Evolutionary conservation across 768 basidiomycete species (phyloP), one percentile per base, ranked within the genome.

Genomic region (Artomyces pyxidatus): DNA sequence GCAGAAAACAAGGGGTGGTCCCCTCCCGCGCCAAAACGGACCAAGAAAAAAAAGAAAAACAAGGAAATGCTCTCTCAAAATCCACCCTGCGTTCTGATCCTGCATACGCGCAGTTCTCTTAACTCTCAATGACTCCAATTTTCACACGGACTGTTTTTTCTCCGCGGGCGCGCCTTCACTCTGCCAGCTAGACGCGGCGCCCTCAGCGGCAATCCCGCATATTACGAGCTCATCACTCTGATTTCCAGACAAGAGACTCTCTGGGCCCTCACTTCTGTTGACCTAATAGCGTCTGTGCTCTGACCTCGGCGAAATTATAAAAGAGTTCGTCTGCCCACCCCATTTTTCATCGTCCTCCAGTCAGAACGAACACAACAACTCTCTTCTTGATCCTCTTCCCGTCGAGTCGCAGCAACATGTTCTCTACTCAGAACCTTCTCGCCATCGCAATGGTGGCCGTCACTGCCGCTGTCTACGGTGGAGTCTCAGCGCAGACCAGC

Each of bases 401-500:
- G 14, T 4, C 32, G 12, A 12, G 5, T 35, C 4, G 14, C 7
- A 6, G 12, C 32, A 35, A 17, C 32, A 35, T 35, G 32, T 17
- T 35, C 32, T 12, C 32, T 17, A 17, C 32, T 14, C 32, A 35
- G 32, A 35, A 35, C 14, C 32, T 35, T 17, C 14, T 35, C 17
- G 32, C 32, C 6, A 14, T 35, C 6, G 32, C 17, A 12, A 35
- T 17, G 3, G 14, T 35, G 32, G 14, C 17, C 32, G 32, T 35
- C 17, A 35, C 17, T 12, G 32, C 14, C 32, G 12, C 17, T 35
- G 32, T n/a, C n/a, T n/a, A n/a, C n/a, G n/a, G 32, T 17, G 32
- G 32, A 12, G 7, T 17, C 4, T n/a, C 11, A 51, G 52, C 28
- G 32, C 35, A 45, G n/a, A 49, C 48, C 19, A 8, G 52, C 30